Evolutionary conservation across 2,329 filamentous ascomycete genomes (phyloP).

Genomic region (Beauveria rudraprayagi): DNA sequence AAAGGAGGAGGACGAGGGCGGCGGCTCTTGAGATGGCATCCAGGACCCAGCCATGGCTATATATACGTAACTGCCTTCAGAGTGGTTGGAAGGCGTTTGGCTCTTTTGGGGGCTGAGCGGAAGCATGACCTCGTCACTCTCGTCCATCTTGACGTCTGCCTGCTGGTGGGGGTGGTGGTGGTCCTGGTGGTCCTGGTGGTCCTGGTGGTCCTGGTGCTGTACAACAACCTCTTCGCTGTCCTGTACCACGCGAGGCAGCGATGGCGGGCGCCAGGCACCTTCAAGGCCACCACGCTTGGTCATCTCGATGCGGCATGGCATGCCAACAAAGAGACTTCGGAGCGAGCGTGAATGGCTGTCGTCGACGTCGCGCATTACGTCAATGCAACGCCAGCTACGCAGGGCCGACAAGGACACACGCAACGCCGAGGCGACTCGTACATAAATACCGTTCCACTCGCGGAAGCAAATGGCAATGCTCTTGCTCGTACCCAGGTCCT

Average conservation of each 20-base stretch:
- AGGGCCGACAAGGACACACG: background rate
- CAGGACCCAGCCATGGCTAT: background rate
- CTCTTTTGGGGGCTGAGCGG: background rate
- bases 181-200: background rate
- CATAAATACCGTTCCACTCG: conserved; percentile 2
- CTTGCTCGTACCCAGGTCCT: background rate
- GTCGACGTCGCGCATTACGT: background rate
- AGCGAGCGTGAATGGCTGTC: background rate
- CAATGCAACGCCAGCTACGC: conserved; percentile 1
- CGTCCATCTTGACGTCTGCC: background rate
- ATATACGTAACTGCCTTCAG: background rate
- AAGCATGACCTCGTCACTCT: background rate
- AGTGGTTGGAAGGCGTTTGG: background rate
- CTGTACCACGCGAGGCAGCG: background rate
- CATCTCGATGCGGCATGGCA: background rate
- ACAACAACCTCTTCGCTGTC: background rate
- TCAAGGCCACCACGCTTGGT: background rate
- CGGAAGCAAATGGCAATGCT: conserved; percentile 3
- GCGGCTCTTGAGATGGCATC: background rate
- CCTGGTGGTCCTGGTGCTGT: background rate
- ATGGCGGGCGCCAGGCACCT: background rate
- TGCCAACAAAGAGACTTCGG: background rate
- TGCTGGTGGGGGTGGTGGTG: background rate
- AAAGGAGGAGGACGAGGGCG: background rate
- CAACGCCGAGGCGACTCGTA: background rate